Evolutionary conservation across 2,329 filamentous ascomycete genomes (phyloP).

Genomic region (Thelonectria olida): DNA sequence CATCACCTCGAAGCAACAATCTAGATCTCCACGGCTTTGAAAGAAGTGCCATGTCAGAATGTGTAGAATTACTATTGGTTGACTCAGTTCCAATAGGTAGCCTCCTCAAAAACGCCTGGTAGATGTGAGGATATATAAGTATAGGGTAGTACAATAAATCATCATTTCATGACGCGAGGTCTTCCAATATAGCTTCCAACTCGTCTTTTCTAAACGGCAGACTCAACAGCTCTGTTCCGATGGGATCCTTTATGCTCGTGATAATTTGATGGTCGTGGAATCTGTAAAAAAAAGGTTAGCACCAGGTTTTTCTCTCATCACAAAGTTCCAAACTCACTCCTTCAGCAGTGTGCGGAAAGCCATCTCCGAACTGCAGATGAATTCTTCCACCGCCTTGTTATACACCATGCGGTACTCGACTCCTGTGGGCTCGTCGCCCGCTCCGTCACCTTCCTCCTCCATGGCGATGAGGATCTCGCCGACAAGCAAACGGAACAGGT

Average conservation of each 20-base stretch:
- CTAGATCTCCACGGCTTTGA: too few species aligned
- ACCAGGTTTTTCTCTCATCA: slow-evolving; percentile 21
- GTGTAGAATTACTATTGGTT: too few species aligned
- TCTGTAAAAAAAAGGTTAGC: slow-evolving; percentile 52
- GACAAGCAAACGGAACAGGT: slow-evolving; percentile 84
- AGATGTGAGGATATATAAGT: neutral
- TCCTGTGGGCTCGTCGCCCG: slow-evolving; percentile 66
- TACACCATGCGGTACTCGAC: slow-evolving; percentile 93
- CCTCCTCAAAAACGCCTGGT: neutral
- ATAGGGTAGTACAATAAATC: slow-evolving; percentile 6
- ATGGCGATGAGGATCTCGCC: slow-evolving; percentile 81
- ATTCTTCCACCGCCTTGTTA: slow-evolving; percentile 94
- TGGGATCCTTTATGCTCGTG: slow-evolving; percentile 82
- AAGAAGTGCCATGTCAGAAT: too few species aligned
- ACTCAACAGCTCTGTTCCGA: slow-evolving; percentile 86
- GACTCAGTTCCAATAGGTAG: neutral
- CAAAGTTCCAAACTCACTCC: slow-evolving; percentile 67
- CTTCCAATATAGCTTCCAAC: slow-evolving; percentile 87
- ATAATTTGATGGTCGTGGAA: slow-evolving; percentile 99
- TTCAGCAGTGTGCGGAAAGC: slow-evolving; percentile 93
- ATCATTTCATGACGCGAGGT: slow-evolving; percentile 53
- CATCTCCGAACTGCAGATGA: slow-evolving; percentile 96
- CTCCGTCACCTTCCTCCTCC: slow-evolving; percentile 64
- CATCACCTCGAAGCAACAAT: too few species aligned
- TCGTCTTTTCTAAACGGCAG: slow-evolving; percentile 90